Base-by-base conservation (phyloP, 345 rosid genomes). In the Euphorbia pulcherrima region DNA sequence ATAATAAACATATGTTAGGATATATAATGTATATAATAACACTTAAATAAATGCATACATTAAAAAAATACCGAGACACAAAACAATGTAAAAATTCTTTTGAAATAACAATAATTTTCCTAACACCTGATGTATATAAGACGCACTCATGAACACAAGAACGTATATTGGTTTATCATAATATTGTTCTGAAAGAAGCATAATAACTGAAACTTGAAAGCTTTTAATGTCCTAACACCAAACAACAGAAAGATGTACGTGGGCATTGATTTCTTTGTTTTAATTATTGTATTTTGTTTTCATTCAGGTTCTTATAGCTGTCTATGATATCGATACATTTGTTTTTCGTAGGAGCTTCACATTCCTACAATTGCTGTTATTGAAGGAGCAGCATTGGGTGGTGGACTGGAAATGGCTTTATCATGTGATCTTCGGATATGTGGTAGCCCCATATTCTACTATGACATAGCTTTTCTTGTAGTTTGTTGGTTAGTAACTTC, bases 401-500 rank as follows among this genome's bases (percentile, higher is more conserved):
- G 96, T 81, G 98, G 98, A 79, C 94, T 93, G 68, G 97, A 93
- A 83, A 77, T 93, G 97, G 98, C 97, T 70, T 79, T 89, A 63
- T 81, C 96, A 55, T 93, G 98, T 72, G 98, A 93, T 84, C 89
- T 90, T 74, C 89, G 97, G 52, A 68, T 93, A 67, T 93, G 94
- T 41, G 98, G 98, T 93, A 82, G 64, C 62, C 60, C 60, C 68
- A 46, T 57, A 63, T 41, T 54, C 13, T 47, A 29, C 50, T 62
- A 26, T 16, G 18, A 18, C 46, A 5, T 65, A 74, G 39, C 55
- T 26, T 26, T 17, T 59, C 17, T 53, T 21, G 59, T 18, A 55
- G 67, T 54, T 41, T 64, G 10, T 48, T 28, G 48, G 27, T 54
- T 33, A 48, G 10, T 21, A 53, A 56, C 53, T 40, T 56, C 63